Percentiles rank a stretch among this genome's conserved stretches.
These are phyloP conservation scores for Blastocystis sp. DNA, from an alignment of 352 stramenopile genomes.

Conservation along the genomic window DNA sequence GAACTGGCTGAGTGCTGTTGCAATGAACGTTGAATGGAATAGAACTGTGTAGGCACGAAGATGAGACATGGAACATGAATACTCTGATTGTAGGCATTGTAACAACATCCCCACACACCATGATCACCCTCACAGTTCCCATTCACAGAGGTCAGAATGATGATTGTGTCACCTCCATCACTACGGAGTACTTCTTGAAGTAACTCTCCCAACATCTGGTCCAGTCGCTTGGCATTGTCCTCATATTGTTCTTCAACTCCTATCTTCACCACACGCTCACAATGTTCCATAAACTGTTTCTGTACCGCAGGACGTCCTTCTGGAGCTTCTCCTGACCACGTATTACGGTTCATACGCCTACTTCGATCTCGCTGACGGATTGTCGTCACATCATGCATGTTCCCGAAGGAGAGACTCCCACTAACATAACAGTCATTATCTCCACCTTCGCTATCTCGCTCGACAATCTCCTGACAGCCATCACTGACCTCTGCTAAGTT, in stretches of 20 bases:
- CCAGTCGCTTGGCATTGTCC: conserved; percentile 4
- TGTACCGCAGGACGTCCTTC: neutral
- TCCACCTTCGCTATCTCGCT: neutral
- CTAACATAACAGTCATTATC: neutral
- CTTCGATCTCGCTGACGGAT: neutral
- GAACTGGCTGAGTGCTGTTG: neutral
- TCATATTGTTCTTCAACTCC: neutral
- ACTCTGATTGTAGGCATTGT: conserved; percentile 23
- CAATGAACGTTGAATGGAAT: neutral
- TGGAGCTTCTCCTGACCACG: neutral
- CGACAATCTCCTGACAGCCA: neutral
- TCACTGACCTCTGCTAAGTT: neutral
- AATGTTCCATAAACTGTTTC: neutral
- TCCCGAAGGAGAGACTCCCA: neutral
- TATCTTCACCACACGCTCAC: neutral
- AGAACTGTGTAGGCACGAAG: neutral
- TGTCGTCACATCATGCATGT: neutral
- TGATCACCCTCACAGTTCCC: conserved; percentile 26
- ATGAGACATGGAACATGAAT: conserved; percentile 37
- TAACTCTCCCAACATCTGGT: conserved; percentile 26
- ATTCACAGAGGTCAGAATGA: conserved; percentile 5
- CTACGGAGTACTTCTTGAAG: conserved; percentile 34
- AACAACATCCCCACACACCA: conserved; percentile 41
- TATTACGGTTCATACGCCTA: neutral
- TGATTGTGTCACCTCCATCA: neutral